These are phyloP conservation scores for Claviceps cyperi DNA, from an alignment of 2,329 filamentous ascomycete genomes.

Conservation along the genomic window DNA sequence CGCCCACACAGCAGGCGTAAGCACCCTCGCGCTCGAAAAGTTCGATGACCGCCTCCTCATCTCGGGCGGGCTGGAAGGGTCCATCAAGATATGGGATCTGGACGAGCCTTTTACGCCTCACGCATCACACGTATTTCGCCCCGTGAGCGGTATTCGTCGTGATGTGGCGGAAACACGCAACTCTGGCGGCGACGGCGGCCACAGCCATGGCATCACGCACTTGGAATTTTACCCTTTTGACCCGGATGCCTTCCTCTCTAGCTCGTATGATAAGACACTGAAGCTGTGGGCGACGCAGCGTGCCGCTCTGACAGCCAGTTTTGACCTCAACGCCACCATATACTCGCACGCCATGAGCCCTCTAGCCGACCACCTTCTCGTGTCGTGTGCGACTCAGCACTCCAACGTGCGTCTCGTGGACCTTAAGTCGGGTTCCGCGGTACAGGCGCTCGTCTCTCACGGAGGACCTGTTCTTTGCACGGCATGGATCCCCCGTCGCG, in stretches of 20 bases:
- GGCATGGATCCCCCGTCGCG: conserved; percentile 69
- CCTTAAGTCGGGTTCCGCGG: conserved; percentile 60
- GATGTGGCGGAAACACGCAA: conserved; percentile 11
- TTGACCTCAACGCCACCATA: conserved; percentile 52
- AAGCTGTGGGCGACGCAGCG: conserved; percentile 60
- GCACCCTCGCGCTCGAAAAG: conserved; percentile 63
- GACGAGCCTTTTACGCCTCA: conserved; percentile 40
- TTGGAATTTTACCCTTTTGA: conserved; percentile 70
- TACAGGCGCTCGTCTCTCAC: conserved; percentile 57
- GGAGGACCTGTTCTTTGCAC: conserved; percentile 53
- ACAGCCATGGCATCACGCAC: conserved; percentile 61
- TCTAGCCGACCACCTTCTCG: conserved; percentile 57
- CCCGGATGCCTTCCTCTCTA: conserved; percentile 58
- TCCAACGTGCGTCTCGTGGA: conserved; percentile 76
- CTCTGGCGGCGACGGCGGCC: conserved; percentile 19
- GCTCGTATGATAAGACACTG: conserved; percentile 63
- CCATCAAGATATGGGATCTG: conserved; percentile 77
- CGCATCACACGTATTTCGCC: conserved; percentile 34
- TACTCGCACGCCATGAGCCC: conserved; percentile 69
- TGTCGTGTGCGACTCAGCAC: conserved; percentile 80
- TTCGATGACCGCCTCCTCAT: conserved; percentile 66
- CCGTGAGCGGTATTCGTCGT: conserved; percentile 36
- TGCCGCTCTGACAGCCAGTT: conserved; percentile 47
- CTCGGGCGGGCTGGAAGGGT: conserved; percentile 75
- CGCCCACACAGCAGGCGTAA: conserved; percentile 69